Evolutionary conservation across 257 asterid species (phyloP).

Genomic region (Solanum sejunctum): DNA sequence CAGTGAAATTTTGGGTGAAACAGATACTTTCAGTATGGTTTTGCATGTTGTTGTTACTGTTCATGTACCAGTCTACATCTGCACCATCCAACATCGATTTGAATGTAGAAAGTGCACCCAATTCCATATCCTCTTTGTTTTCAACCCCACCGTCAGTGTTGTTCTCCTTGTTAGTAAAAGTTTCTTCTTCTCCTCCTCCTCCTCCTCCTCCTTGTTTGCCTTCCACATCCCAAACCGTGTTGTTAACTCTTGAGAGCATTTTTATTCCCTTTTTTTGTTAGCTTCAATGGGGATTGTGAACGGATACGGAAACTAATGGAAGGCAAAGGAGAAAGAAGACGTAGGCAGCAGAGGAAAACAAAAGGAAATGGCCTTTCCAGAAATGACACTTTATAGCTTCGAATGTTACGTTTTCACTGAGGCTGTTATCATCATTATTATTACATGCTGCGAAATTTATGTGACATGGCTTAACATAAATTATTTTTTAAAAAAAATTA

Average conservation of each 20-base stretch:
- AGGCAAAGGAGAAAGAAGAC: conserved; percentile 1
- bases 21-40: conserved; percentile 15
- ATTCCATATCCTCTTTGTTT: conserved; percentile 36
- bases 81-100: conserved; percentile 67
- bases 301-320: neutral
- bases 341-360: conserved; percentile 10
- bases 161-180: neutral
- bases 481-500: too few species aligned
- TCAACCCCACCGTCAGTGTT: neutral
- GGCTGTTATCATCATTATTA: neutral
- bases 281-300: neutral
- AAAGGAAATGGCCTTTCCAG: conserved; percentile 9
- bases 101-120: conserved; percentile 46
- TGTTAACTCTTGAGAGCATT: conserved; percentile 60
- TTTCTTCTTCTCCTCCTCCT: conserved; percentile 4
- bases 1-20: conserved; percentile 45
- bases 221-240: conserved; percentile 58
- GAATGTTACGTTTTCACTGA: neutral
- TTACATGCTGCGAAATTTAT: too few species aligned
- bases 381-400: conserved; percentile 12
- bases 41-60: conserved; percentile 24
- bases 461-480: too few species aligned
- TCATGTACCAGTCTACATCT: conserved; percentile 55
- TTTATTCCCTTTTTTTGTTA: neutral
- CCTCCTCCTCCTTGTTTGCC: conserved; percentile 17